Evolutionary conservation across 441 rosid genomes (phyloP), one percentile per base, ranked within the genome.

Genomic region (Melastoma candidum): DNA sequence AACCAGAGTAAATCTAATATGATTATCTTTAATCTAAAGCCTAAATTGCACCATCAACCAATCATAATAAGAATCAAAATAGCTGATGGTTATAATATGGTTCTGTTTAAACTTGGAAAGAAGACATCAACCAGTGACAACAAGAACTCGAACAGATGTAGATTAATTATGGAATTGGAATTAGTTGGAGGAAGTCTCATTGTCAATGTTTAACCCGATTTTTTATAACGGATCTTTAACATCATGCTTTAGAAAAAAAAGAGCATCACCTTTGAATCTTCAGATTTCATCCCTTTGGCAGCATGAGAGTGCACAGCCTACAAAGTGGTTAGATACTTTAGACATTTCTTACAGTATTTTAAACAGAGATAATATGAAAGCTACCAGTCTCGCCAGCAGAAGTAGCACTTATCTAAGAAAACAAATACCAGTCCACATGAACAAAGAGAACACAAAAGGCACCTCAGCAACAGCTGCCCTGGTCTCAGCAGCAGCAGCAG

Each of bases 381-480:
- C 52, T 69, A 43, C 54, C 24, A 29, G 43, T 49, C 47, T 25
- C 36, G 65, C 49, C 48, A 17, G 44, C 25, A 26, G 27, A 26
- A 11, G 46, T 1, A 26, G 13, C 3, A 22, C 46, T 27, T 25
- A 27, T 1, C 27, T 22, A 10, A 24, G 13, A 4, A 25, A 17
- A 44, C 17, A 45, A 10, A 25, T 7, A 8, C 13, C 11, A 5
- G 9, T 25, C 11, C 11, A n/a, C 12, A 45, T 6, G 2, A 39
- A 26, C 36, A 11, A 45, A 45, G 48, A 57, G 45, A n/a, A 12
- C 48, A 51, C 27, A 26, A 59, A 55, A 12, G 27, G 25, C 26
- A 93, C 99, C 96, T 94, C 99, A 27, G 96, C 82, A 68, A 81
- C 73, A 63, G 90, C 77, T 61, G 97, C 99, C 73, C 90, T 79